A percentile compares a stretch with the other conserved stretches of the same genome.
Evolutionary conservation across 2,329 filamentous ascomycete species (phyloP).

Genomic region (Penicillium polonicum): DNA sequence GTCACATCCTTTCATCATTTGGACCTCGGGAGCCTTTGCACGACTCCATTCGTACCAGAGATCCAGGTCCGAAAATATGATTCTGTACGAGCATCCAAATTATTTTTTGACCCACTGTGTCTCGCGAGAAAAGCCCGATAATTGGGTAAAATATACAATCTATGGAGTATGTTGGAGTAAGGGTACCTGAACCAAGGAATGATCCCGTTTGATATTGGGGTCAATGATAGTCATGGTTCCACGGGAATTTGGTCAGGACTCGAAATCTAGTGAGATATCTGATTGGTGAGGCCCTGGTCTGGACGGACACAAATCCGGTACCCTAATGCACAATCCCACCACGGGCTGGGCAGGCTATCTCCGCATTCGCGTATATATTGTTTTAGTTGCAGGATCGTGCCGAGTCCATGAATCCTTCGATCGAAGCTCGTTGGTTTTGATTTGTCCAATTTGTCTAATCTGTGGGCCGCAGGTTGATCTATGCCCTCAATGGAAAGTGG

Average conservation of each 20-base stretch:
- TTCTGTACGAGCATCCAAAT: not conserved
- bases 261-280: not conserved
- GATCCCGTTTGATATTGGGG: not conserved
- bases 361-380: constrained; percentile 2
- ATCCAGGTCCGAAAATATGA: not conserved
- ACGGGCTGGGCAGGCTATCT: not conserved
- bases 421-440: not conserved
- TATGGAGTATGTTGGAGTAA: not conserved
- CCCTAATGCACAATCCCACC: not conserved
- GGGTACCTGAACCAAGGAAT: not conserved
- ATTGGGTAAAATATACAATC: not conserved
- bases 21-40: not conserved
- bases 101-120: not conserved
- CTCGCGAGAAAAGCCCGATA: not conserved
- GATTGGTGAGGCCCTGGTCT: not conserved
- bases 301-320: not conserved
- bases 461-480: constrained; percentile 3
- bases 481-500: constrained; percentile 5
- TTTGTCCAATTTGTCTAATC: not conserved
- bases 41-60: constrained; percentile 5
- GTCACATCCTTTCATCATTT: not conserved
- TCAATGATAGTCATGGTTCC: not conserved
- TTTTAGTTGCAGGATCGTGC: not conserved
- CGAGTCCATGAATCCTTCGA: constrained; percentile 1
- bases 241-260: not conserved